Evolutionary conservation across 2,329 filamentous ascomycete species (phyloP), one percentile per base, ranked within the genome.

Genomic region (Atkinsonella texensis): DNA sequence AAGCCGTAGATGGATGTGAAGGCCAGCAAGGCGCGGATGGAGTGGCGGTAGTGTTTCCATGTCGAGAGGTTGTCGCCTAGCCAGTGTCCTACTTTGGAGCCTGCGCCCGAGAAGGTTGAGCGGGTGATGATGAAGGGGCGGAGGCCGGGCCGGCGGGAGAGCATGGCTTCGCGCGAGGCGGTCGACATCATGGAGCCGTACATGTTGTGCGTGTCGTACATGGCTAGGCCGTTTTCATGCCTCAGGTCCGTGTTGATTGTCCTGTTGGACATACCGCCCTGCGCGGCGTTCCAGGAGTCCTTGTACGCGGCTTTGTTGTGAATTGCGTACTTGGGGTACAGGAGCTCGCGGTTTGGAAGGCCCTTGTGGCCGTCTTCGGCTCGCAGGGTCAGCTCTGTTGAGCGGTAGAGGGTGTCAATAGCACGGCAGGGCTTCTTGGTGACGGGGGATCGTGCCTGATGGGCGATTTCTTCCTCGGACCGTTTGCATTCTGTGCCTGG

Each of bases 201-300:
- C 1, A 93, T 68, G 61, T 87, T 93, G 72, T 95, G 89, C 28
- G 87, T 80, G 62, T 94, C 87, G 62, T 95, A 95, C 62, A 94
- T 85, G 41, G 79, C 65, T 1, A 80, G 73, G 4, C 86, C 87
- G 58, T 87, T 85, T 45, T 78, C 72, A 60, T 93, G 86, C 2
- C 84, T 89, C 0, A 87, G 84, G 59, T 93, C 89, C 0, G 87
- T 86, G 54, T 80, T 82, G 28, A 90, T 75, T 1, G 87, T 85
- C 59, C 87, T 81, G 56, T 64, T 65, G 41, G 65, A 67, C 44
- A 67, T 54, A 2, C 83, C 81, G 15, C 80, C 83, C 20, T 91
- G 74, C 59, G 87, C 85, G 32, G 62, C 58, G 51, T 65, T 64
- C 61, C 62, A 65, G 20, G 56, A 56, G 48, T 59, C 57, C 10